Evolutionary conservation across 768 basidiomycete species (phyloP), one percentile per base, ranked within the genome.

Genomic region (Amanita rimosa): DNA sequence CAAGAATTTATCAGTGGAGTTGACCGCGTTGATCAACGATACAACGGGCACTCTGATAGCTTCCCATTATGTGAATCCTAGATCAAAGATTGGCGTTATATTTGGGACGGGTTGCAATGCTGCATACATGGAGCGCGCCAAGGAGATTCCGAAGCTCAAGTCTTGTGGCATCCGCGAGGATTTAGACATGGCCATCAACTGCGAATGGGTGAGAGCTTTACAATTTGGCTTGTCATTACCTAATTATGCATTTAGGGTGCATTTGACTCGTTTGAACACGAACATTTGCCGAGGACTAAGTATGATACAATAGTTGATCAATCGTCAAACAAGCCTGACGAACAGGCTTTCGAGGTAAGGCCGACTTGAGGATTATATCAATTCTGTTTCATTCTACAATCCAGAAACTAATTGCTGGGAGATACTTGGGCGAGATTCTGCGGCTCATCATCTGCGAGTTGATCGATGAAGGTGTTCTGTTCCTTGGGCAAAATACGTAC

Each of bases 51-150:
- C 95, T 2, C 78, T 99, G 22, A 93, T 99, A 57, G 96, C 96
- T 9, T 96, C 94, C 1, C 83, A 88, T 67, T 99, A 99, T 57
- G 93, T 97, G 54, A 89, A 89, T 61, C 85, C 91, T 0, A 70
- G 61, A 57, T 94, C 95, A 34, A 88, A 87, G 62, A 94, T 97
- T 57, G 96, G 91, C 1, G 85, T 87, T 59, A 98, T 99, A 58
- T 95, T 98, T 58, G 96, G 96, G 34, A 99, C 96, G 6, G 96
- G 96, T 0, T 97, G 94, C 62, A 98, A 98, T 62, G 95, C 95
- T 0, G 95, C 95, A 5, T 97, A 97, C 61, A 94, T 96, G 90
- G 95, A 99, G 62, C 79, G 81, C 50, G 78, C 91, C 13, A 74
- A 71, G 36, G 79, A 84, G 57, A 93, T 97, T 43, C 78, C 85